A percentile compares a stretch with the other conserved stretches of the same genome.
phyloP scores from a whole-genome alignment of 2,329 filamentous ascomycete genomes.

The Penicillium sclerotigenum region DNA sequence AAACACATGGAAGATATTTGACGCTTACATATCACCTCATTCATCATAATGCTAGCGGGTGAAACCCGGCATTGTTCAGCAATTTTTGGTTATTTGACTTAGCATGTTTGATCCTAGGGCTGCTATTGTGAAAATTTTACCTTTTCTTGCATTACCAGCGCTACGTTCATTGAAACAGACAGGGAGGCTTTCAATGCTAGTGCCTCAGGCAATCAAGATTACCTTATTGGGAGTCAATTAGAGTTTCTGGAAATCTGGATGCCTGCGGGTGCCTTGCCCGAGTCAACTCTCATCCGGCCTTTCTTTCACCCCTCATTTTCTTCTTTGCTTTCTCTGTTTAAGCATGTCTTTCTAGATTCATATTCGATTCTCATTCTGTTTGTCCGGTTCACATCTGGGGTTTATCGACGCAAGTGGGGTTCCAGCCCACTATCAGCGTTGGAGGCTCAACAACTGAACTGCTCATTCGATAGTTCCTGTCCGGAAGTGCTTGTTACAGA shows the following conservation, averaged over 20 bases:
- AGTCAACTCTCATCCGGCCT: constrained; percentile 5
- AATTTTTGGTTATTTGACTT: background rate
- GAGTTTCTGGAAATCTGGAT: constrained; percentile 24
- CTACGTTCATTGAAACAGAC: background rate
- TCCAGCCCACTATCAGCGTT: constrained; percentile 1
- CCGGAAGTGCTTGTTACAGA: background rate
- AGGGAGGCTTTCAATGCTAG: background rate
- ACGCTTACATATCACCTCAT: background rate
- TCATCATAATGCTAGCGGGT: background rate
- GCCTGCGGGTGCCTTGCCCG: constrained; percentile 27
- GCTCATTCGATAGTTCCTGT: background rate
- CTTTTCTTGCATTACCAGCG: background rate
- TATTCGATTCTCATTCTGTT: background rate
- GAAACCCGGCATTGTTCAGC: background rate
- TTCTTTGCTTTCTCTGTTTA: background rate
- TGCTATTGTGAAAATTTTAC: background rate
- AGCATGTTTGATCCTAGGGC: background rate
- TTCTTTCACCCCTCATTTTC: constrained; percentile 9
- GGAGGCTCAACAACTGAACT: constrained; percentile 6
- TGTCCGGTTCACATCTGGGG: background rate
- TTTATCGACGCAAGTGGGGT: constrained; percentile 11
- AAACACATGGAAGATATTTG: background rate
- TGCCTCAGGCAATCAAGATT: constrained; percentile 1
- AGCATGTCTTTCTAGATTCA: background rate
- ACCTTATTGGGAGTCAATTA: constrained; percentile 21